Conservation (phyloP, 768 basidiomycete genomes). For the Roridomyces roridus region DNA sequence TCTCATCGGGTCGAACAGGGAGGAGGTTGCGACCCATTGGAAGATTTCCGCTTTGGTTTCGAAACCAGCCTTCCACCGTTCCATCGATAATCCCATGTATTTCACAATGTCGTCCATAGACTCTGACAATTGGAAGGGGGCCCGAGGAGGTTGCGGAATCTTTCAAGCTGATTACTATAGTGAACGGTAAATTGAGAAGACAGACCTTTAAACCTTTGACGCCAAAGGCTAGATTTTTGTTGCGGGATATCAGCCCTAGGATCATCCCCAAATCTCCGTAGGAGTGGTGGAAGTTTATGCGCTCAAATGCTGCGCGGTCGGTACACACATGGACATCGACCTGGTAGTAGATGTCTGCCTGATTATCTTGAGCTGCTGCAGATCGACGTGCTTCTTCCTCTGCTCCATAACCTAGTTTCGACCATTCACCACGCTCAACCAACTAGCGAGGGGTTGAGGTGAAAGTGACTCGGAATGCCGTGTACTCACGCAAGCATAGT, state of each 20-base stretch:
- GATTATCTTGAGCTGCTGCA: constrained; percentile 24
- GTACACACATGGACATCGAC: constrained; percentile 67
- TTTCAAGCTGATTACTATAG: constrained; percentile 20
- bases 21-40: constrained; percentile 60
- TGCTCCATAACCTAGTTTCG: constrained; percentile 28
- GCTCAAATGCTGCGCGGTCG: constrained; percentile 54
- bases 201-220: constrained; percentile 64
- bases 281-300: constrained; percentile 60
- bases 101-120: constrained; percentile 55
- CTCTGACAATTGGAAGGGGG: constrained; percentile 55
- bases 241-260: constrained; percentile 59
- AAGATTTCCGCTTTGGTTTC: constrained; percentile 58
- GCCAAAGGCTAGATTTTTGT: constrained; percentile 56
- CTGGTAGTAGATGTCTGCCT: constrained; percentile 49
- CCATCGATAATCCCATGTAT: constrained; percentile 65
- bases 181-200: neutral
- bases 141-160: constrained; percentile 47
- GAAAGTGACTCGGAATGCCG: too few relatives aligned
- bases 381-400: constrained; percentile 36
- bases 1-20: constrained; percentile 54
- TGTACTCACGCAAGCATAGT: constrained; percentile 58
- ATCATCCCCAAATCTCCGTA: constrained; percentile 82
- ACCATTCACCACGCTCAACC: constrained; percentile 47
- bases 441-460: too few relatives aligned
- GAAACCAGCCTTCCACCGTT: constrained; percentile 60